Evolutionary conservation across 495 filamentous ascomycete genomes (phyloP), one percentile per base, ranked within the genome.

Genomic region (Astrocystis sublimbata): DNA sequence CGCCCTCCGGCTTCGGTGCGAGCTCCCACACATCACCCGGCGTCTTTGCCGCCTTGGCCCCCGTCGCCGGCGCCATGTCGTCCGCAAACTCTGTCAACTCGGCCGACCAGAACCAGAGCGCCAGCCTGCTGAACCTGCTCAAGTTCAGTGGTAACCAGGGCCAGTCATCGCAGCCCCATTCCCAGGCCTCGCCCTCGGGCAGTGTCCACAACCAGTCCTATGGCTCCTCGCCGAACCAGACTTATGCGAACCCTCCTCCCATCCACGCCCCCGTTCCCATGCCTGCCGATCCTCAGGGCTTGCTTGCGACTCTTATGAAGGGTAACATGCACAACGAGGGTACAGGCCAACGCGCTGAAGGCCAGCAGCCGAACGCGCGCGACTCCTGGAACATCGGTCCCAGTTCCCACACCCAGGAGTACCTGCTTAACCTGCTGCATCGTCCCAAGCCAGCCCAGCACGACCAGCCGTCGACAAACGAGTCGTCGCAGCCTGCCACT

Each of bases 121-220:
- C 86, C 75, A 91, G 88, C 69, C 76, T 98, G 64, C 81, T 98
- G 70, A 94, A 89, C 68, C 83, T 98, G 41, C 83, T 98, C 51
- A 92, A 92, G 76, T 97, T 92, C 76, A 91, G 85, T 66, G 83
- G 90, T 52, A 65, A 63, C 21, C 70, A 70, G 47, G 51, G 42
- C 2, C 42, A 38, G 15, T 61, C 30, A 13, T 51, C 56, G n/a
- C 79, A 85, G 21, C 66, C 78, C 21, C 67, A 74, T 61, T 62
- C 52, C 15, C 67, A 71, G 15, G 49, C 42, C 36, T 67, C 65
- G 19, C 61, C 56, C 50, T 30, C 58, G 4, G 24, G 61, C n/a
- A 68, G 64, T 10, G 49, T 49, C 19, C 66, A 58, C 41, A 60
- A 45, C 9, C 45, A 50, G 13, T 61, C 69, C 1, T 73, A 64